Conservation (phyloP, 2,329 filamentous ascomycete species). For the Shiraia sp. region DNA sequence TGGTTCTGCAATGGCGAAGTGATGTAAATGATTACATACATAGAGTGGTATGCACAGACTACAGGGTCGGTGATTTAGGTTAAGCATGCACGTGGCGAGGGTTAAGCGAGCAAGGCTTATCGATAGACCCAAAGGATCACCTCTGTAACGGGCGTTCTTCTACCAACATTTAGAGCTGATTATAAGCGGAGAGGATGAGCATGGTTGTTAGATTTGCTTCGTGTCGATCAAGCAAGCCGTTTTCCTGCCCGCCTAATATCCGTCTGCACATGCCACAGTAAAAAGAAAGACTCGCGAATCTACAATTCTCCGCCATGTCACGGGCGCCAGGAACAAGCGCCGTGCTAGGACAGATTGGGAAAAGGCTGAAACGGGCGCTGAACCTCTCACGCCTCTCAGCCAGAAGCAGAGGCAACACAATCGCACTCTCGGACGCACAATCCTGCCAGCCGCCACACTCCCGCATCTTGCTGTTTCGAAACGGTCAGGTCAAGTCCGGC, state of each 20-base stretch:
- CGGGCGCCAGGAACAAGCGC: slow-evolving; percentile 25
- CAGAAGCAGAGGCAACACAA: slow-evolving; percentile 22
- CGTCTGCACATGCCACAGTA: slow-evolving; percentile 3
- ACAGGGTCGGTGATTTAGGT: too few species aligned
- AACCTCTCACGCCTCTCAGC: slow-evolving; percentile 10
- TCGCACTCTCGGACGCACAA: slow-evolving; percentile 10
- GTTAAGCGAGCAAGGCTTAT: slow-evolving; percentile 14
- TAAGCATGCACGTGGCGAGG: too few species aligned
- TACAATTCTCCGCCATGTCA: slow-evolving; percentile 6
- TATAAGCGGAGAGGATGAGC: neutral
- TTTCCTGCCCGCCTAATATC: slow-evolving; percentile 6
- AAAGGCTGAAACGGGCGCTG: slow-evolving; percentile 28
- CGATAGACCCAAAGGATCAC: slow-evolving; percentile 10
- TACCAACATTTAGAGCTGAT: neutral
- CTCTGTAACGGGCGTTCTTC: neutral
- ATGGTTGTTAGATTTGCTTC: slow-evolving; percentile 3
- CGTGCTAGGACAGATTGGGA: slow-evolving; percentile 14
- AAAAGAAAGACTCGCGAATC: slow-evolving; percentile 3
- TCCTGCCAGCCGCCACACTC: slow-evolving; percentile 16
- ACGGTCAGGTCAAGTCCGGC: slow-evolving; percentile 18
- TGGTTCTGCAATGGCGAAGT: too few species aligned
- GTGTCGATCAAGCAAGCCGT: slow-evolving; percentile 13
- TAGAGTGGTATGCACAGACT: too few species aligned
- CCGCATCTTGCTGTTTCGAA: slow-evolving; percentile 33
- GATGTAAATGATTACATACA: too few species aligned